phyloP scores from a whole-genome alignment of 352 stramenopile species.

The Plasmopara viticola region DNA sequence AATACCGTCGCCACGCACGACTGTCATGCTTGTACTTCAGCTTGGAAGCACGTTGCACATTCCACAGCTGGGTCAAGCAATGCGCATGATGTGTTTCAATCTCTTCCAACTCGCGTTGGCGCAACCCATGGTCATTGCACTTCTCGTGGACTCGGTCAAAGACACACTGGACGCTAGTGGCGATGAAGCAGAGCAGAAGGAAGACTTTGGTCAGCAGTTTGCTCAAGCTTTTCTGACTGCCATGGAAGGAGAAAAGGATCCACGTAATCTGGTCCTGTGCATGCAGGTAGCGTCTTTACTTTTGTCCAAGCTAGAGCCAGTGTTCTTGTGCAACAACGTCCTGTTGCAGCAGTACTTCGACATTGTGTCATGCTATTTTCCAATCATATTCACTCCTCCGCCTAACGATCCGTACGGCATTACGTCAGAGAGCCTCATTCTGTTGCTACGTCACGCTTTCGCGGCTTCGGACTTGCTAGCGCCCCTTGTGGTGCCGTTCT shows the following conservation, averaged over 20 bases:
- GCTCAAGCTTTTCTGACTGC: slow-evolving; percentile 68
- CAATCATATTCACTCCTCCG: slow-evolving; percentile 88
- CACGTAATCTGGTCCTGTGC: slow-evolving; percentile 76
- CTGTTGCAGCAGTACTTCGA: slow-evolving; percentile 85
- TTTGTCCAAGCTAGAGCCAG: slow-evolving; percentile 43
- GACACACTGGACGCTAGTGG: slow-evolving; percentile 17
- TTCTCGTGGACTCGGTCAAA: slow-evolving; percentile 30
- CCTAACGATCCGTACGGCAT: slow-evolving; percentile 89
- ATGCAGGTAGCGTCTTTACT: slow-evolving; percentile 64
- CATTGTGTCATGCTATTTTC: slow-evolving; percentile 88
- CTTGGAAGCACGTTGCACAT: slow-evolving; percentile 64
- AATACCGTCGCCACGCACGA: slow-evolving; percentile 41
- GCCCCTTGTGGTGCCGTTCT: slow-evolving; percentile 75
- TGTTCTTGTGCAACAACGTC: slow-evolving; percentile 62
- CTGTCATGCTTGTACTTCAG: slow-evolving; percentile 57
- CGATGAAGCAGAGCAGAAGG: slow-evolving; percentile 19
- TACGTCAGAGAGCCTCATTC: slow-evolving; percentile 78
- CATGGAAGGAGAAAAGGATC: slow-evolving; percentile 89
- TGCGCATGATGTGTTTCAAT: slow-evolving; percentile 84
- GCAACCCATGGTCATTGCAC: slow-evolving; percentile 48
- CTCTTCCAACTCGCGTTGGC: slow-evolving; percentile 66
- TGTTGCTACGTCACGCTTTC: slow-evolving; percentile 75
- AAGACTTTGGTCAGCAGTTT: slow-evolving; percentile 50
- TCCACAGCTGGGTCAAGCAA: slow-evolving; percentile 72
- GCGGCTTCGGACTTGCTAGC: slow-evolving; percentile 71